Evolutionary conservation across 139 green algal genomes (phyloP), one percentile per base, ranked within the genome.

Genomic region (Chlamydomonas schloesseri): DNA sequence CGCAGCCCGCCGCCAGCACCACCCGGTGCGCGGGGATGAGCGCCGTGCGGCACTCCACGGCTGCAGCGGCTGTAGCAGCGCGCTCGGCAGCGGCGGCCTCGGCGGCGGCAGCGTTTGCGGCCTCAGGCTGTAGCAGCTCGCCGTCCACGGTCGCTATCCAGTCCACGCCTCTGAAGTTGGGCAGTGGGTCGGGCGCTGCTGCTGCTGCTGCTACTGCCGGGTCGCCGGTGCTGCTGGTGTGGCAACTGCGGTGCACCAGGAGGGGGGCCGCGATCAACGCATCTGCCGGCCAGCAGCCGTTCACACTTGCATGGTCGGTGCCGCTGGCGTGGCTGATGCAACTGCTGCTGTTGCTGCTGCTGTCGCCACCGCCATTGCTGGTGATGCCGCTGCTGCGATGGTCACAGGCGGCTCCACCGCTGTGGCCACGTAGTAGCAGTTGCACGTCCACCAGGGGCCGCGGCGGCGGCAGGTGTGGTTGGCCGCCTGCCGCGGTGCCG

Each of bases 1-100:
- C 78, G 65, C 78, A 74, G 9, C 65, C 20, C 1, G 78, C 64
- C 46, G 78, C 78, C 42, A 84, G 31, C 14, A 68, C 65, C n/a
- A 75, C 64, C 1, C 78, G 78, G 65, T 84, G 78, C 3, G 46
- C 37, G 0, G 78, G 78, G 28, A 84, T 60, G 8, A 75, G 46
- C 20, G 37, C 78, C 11, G 77, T 83, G 70, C 57, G 76, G 10
- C 34, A 73, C 6, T 50, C 9, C 20, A 29, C 64, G 5, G 64
- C 26, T 2, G 17, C 24, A 24, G 60, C 17, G 60, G 17, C 20
- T 15, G 18, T 65, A 29, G 20, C 10, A 11, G 11, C 50, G 14
- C 13, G 26, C 34, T 10, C 46, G 26, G 28, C 13, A 1, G 72
- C 24, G 10, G 29, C 28, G 42, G 29, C 47, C 71, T 26, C 71